Base-by-base conservation (phyloP, 2,329 filamentous ascomycete genomes). In the Dendrostoma leiphaemia region DNA sequence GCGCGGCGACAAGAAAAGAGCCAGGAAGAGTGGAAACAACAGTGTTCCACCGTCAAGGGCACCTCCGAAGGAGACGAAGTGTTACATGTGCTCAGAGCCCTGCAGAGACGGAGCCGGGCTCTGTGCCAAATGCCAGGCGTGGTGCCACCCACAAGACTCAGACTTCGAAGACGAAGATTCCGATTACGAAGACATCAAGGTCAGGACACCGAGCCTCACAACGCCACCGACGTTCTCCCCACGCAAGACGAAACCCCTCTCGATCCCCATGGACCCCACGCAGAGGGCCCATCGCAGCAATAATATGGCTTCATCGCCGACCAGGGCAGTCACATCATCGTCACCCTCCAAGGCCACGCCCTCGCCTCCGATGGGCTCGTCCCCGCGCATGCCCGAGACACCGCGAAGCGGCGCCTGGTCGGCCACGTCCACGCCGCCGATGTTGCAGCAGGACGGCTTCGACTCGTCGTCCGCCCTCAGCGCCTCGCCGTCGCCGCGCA, bases 391-490 rank as follows among this genome's bases (percentile, higher is more conserved):
- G 19, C 35, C 41, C 12, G 44, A 31, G 23, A 57, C 34, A 17
- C 40, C 46, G 17, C 24, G 29, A 12, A 19, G 26, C n/a, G n/a
- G n/a, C n/a, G n/a, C n/a, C 17, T 53, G 49, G 45, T 56, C 54
- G 7, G 44, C 34, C 4, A 17, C 26, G 13, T 53, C 54, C 17
- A 32, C 44, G 13, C 24, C 23, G n/a, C 23, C 55, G 10, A 21
- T 31, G 4, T 21, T 24, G 7, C 13, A 12, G 31, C 24, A n/a
- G n/a, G 19, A 23, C 17, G 13, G 29, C 4, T 15, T 29, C 17
- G 37, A 17, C 29, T 34, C 45, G 29, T 45, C 52, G 9, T 55
- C 56, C n/a, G n/a, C n/a, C 15, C 32, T 38, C 24, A 55, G 48
- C 8, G 38, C 40, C 38, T 55, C 48, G 24, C 52, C 48, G 17